Conservation (phyloP, 2,329 filamentous ascomycete genomes). For the Neopestalotiopsis rosae region DNA sequence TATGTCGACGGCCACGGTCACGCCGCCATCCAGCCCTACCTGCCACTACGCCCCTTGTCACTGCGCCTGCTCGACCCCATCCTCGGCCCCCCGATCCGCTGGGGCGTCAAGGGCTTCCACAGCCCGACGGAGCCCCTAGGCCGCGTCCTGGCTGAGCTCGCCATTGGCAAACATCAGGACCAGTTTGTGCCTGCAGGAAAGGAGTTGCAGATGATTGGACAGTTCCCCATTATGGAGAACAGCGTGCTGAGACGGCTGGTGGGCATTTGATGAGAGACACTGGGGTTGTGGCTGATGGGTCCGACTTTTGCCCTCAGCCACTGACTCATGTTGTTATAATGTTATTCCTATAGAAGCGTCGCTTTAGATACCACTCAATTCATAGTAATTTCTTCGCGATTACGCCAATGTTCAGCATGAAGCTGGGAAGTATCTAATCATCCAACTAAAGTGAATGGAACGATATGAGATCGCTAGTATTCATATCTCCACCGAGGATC, state of each 20-base stretch:
- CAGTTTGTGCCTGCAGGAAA: constrained; percentile 23
- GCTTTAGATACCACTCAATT: too few relatives aligned
- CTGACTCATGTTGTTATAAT: not conserved
- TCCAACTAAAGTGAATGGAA: too few relatives aligned
- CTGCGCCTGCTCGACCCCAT: not conserved
- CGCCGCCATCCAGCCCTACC: constrained; percentile 45
- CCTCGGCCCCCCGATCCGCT: constrained; percentile 3
- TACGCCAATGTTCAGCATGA: too few relatives aligned
- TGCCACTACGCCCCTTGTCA: constrained; percentile 37
- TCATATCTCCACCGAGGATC: constrained; percentile 72
- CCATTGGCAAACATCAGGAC: constrained; percentile 45
- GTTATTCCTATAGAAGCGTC: too few relatives aligned
- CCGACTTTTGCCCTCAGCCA: not conserved
- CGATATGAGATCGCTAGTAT: constrained; percentile 41
- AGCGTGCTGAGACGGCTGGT: constrained; percentile 31
- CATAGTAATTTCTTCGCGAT: too few relatives aligned
- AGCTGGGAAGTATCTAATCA: too few relatives aligned
- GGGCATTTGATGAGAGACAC: constrained; percentile 20
- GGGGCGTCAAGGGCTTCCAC: constrained; percentile 26
- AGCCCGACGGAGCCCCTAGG: constrained; percentile 53
- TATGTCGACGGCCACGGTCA: constrained; percentile 59
- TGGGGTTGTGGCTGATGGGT: not conserved
- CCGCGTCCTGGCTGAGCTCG: constrained; percentile 49
- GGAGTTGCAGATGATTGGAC: constrained; percentile 32
- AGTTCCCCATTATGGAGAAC: constrained; percentile 37